Evolutionary conservation across 1,284 basidiomycete species (phyloP).

Genomic region (Cutaneotrichosporon cutaneum): DNA sequence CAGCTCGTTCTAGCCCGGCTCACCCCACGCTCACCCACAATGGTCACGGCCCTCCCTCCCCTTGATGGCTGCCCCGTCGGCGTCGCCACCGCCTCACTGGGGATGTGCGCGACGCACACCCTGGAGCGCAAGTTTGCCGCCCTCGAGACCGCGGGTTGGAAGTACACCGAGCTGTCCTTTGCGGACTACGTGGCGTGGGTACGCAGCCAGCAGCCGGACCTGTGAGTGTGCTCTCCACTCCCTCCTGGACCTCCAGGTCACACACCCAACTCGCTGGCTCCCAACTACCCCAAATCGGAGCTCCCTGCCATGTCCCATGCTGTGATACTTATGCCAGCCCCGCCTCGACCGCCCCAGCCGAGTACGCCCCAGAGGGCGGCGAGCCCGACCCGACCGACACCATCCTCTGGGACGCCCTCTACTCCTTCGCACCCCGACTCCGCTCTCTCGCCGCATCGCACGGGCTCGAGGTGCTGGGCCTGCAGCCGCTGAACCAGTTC

Average conservation of each 20-base stretch:
- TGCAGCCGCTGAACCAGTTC: conserved; percentile 28
- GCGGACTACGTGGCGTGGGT: conserved; percentile 29
- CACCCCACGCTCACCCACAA: not conserved
- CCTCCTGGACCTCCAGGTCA: conserved; percentile 13
- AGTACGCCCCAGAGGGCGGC: conserved; percentile 18
- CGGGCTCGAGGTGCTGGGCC: conserved; percentile 15
- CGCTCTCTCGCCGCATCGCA: conserved; percentile 1
- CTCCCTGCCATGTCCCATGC: too few species aligned
- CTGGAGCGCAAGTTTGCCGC: conserved; percentile 29
- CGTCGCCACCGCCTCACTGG: conserved; percentile 25
- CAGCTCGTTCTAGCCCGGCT: too few species aligned
- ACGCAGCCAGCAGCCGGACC: conserved; percentile 15
- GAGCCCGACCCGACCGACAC: conserved; percentile 26
- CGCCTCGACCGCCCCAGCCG: conserved; percentile 13
- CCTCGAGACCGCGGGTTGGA: conserved; percentile 23
- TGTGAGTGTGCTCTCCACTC: conserved; percentile 19
- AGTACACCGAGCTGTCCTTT: conserved; percentile 22
- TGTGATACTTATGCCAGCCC: too few species aligned
- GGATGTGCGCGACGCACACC: conserved; percentile 22
- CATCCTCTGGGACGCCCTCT: conserved; percentile 19
- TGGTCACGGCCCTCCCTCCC: not conserved
- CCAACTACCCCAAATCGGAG: too few species aligned
- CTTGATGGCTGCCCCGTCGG: conserved; percentile 10
- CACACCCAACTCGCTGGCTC: too few species aligned
- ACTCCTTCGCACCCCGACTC: conserved; percentile 13